These are phyloP conservation scores for Aspergillus ostianus DNA, from an alignment of 495 filamentous ascomycete species.

Conservation along the genomic window DNA sequence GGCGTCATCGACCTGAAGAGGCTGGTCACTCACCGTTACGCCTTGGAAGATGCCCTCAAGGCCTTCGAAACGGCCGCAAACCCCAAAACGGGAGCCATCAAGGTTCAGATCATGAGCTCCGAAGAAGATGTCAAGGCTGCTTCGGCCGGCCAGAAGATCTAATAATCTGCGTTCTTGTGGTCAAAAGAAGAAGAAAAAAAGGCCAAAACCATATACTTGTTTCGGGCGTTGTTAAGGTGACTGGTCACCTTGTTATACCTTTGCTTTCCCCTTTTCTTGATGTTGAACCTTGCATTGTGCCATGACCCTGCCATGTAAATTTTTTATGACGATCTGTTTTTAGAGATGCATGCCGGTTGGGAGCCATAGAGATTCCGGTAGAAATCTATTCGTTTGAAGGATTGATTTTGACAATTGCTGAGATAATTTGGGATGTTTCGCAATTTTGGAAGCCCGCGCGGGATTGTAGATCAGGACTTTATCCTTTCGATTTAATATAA, in stretches of 20 bases:
- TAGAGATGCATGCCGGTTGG: conserved; percentile 17
- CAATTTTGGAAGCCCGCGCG: background rate
- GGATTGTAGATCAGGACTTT: background rate
- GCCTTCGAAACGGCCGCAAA: conserved; percentile 86
- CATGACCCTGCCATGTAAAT: conserved; percentile 19
- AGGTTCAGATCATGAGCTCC: conserved; percentile 76
- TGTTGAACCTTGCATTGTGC: conserved; percentile 8
- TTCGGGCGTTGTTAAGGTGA: conserved; percentile 13
- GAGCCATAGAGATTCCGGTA: conserved; percentile 22
- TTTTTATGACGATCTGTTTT: conserved; percentile 20
- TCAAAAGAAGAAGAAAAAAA: background rate
- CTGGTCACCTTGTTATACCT: conserved; percentile 16
- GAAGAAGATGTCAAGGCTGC: conserved; percentile 46
- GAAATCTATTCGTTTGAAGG: conserved; percentile 11
- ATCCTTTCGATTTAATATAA: background rate
- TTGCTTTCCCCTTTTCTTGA: conserved; percentile 5
- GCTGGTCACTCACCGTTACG: conserved; percentile 84
- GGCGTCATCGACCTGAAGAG: conserved; percentile 75
- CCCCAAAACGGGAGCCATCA: conserved; percentile 90
- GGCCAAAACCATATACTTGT: background rate
- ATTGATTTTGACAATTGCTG: background rate
- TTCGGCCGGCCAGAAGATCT: conserved; percentile 36
- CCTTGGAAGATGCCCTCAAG: conserved; percentile 80
- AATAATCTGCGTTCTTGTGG: conserved; percentile 1
- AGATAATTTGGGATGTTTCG: background rate